phyloP scores from a whole-genome alignment of 2,329 filamentous ascomycete genomes.

The Penicillium glabrum region DNA sequence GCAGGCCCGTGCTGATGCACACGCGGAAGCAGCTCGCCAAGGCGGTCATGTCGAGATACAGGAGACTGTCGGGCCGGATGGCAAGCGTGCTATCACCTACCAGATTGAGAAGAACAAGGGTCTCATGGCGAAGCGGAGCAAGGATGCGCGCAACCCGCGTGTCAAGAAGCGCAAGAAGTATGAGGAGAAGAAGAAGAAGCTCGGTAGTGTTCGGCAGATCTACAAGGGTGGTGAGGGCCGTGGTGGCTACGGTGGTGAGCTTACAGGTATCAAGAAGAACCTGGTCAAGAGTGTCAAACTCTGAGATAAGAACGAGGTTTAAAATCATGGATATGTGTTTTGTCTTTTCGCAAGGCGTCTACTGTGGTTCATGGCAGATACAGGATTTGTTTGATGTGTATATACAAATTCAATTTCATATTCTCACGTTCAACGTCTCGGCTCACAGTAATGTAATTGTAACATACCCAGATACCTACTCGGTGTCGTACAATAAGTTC shows the following conservation, averaged over 20 bases:
- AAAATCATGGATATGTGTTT: conserved; percentile 17
- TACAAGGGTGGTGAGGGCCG: conserved; percentile 84
- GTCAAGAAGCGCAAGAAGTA: conserved; percentile 98
- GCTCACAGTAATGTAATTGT: too few species aligned
- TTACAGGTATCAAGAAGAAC: conserved; percentile 92
- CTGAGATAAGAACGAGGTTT: conserved; percentile 43
- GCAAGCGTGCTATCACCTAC: conserved; percentile 90
- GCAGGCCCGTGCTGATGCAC: conserved; percentile 64
- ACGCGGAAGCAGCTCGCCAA: conserved; percentile 54
- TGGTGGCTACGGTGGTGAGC: conserved; percentile 85
- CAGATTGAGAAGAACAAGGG: conserved; percentile 98
- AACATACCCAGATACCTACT: too few species aligned
- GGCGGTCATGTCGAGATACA: conserved; percentile 63
- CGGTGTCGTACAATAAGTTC: too few species aligned
- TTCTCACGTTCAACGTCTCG: conserved; percentile 4
- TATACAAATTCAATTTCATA: conserved; percentile 21
- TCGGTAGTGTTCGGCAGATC: conserved; percentile 78
- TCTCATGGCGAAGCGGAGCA: conserved; percentile 81
- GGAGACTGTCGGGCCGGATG: conserved; percentile 73
- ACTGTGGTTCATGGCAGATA: conserved; percentile 17
- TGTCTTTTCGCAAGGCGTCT: conserved; percentile 20
- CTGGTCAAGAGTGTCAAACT: conserved; percentile 93
- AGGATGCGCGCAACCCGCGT: conserved; percentile 90
- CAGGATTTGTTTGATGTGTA: conserved; percentile 27
- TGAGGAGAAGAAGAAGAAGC: conserved; percentile 96